These are phyloP conservation scores for Hypoxylon sp. DNA, from an alignment of 2,329 filamentous ascomycete genomes.

Conservation along the genomic window DNA sequence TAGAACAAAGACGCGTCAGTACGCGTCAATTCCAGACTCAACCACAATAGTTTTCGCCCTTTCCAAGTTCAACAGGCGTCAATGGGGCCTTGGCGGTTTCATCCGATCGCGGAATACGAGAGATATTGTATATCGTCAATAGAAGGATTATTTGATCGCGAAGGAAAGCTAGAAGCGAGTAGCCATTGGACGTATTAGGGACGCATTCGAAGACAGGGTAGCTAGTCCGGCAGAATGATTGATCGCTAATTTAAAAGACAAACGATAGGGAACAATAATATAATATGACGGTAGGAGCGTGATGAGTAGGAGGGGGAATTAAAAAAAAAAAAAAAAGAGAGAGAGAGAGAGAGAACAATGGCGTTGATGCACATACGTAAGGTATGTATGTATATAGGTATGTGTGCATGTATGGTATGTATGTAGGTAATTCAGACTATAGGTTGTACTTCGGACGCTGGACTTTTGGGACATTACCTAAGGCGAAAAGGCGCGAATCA, in stretches of 20 bases:
- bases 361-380: conserved; percentile 1
- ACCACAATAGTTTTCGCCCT: neutral
- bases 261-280: neutral
- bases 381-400: neutral
- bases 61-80: neutral
- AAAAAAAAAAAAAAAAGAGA: too few relatives aligned
- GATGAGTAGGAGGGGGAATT: neutral
- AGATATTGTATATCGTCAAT: neutral
- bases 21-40: conserved; percentile 26
- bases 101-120: neutral
- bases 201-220: neutral
- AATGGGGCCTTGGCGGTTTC: conserved; percentile 1
- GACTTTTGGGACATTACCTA: neutral
- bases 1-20: conserved; percentile 43
- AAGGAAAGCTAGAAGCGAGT: conserved; percentile 7
- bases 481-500: conserved; percentile 32
- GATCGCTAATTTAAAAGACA: neutral
- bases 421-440: too few relatives aligned
- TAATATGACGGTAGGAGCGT: neutral
- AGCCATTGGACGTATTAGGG: neutral
- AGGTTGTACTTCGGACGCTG: too few relatives aligned
- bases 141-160: conserved; percentile 19
- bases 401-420: too few relatives aligned
- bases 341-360: neutral
- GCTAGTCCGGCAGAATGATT: neutral